Base-by-base conservation (phyloP, 441 rosid genomes). In the Jatropha multifida region DNA sequence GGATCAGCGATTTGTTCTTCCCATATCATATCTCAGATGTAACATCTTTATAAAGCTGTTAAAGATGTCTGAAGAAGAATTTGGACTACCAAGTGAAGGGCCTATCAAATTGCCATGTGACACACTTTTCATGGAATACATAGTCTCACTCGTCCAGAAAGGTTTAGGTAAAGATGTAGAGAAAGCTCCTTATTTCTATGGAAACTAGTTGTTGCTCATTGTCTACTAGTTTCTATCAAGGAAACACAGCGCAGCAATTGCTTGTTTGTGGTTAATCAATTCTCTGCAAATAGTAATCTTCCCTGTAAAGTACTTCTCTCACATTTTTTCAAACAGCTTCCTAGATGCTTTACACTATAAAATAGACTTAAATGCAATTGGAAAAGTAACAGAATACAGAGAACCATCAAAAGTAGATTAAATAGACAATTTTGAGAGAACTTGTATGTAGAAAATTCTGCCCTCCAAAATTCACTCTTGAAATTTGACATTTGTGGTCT, bases 61-160 rank as follows among this genome's bases (percentile, higher is more conserved):
- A 8, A 76, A 52, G 54, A 38, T 69, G 64, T 69, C 79, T 0
- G 74, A 62, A 41, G 46, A 76, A 51, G 46, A 6, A 26, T 70
- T 40, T 32, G 79, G 79, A 27, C 26, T 69, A 9, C 67, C 69
- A 14, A 49, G 52, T 20, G 70, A 70, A 14, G 70, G 64, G 37
- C 74, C 79, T 17, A 76, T 76, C 10, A 64, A 11, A 48, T 52
- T 76, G 42, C 79, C 79, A 20, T 76, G 68, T n/a, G 70, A 76
- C 40, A 20, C 74, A 61, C 18, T 11, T 4, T 52, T 64, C 12
- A 62, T 70, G 69, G 65, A 52, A 44, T 12, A 75, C 18, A 23
- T n/a, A 20, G 61, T 58, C 18, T 68, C 40, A 44, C 60, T 62
- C 69, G 51, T 69, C 37, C 32, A 62, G 44, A 69, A 44, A 76